A percentile compares a stretch with the other conserved stretches of the same genome.
These are phyloP conservation scores for Eragrostis curvula DNA, from an alignment of 176 grass and related monocot genomes.

Conservation along the genomic window DNA sequence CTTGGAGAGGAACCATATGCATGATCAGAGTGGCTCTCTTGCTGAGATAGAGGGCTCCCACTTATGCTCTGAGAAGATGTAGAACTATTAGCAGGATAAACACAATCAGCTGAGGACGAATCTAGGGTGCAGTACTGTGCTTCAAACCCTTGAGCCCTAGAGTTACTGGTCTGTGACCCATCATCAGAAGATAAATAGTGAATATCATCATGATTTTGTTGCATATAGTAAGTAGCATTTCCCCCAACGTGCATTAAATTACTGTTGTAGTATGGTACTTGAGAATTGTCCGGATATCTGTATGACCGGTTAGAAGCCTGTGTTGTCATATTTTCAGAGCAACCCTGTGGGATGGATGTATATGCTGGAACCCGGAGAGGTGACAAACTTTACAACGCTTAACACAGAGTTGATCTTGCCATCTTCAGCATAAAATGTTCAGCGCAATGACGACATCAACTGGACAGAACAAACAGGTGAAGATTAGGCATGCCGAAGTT, in stretches of 20 bases:
- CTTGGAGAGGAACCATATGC: slow-evolving; percentile 75
- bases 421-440: slow-evolving; percentile 33
- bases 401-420: slow-evolving; percentile 27
- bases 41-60: slow-evolving; percentile 72
- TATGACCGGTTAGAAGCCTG: slow-evolving; percentile 50
- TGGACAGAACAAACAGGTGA: slow-evolving; percentile 40
- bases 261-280: slow-evolving; percentile 42
- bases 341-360: slow-evolving; percentile 35
- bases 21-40: slow-evolving; percentile 68
- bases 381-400: not conserved
- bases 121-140: slow-evolving; percentile 80
- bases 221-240: slow-evolving; percentile 40
- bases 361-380: slow-evolving; percentile 28
- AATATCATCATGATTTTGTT: slow-evolving; percentile 45
- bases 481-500: slow-evolving; percentile 24
- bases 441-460: slow-evolving; percentile 14
- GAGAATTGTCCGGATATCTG: slow-evolving; percentile 44
- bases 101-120: slow-evolving; percentile 59
- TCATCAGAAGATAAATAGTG: slow-evolving; percentile 54
- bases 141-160: slow-evolving; percentile 42
- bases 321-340: slow-evolving; percentile 42
- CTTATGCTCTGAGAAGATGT: slow-evolving; percentile 61
- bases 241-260: slow-evolving; percentile 24
- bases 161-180: slow-evolving; percentile 39
- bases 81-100: slow-evolving; percentile 62